Conservation (phyloP, 148 eudicot species). For the Silene latifolia region DNA sequence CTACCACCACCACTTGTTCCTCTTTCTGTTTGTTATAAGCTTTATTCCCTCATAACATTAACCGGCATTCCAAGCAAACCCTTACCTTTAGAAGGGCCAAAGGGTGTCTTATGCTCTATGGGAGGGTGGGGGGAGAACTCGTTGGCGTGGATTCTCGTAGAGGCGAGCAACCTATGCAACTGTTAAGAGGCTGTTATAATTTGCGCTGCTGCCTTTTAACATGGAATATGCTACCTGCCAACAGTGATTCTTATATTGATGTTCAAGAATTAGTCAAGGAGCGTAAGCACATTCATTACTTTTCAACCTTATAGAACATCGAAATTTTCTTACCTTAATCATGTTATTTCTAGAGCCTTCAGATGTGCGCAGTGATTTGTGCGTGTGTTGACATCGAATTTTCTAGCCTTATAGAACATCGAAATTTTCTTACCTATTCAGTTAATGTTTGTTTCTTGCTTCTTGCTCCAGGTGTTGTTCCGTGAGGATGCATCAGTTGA, state of each 20-base stretch:
- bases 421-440: neutral
- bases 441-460: neutral
- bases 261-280: too few species aligned
- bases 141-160: neutral
- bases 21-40: too few species aligned
- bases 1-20: too few species aligned
- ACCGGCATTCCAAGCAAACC: too few species aligned
- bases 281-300: too few species aligned
- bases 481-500: constrained; percentile 99
- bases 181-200: neutral
- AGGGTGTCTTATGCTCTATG: neutral
- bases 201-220: neutral
- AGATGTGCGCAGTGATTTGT: too few species aligned
- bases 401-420: too few species aligned
- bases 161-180: neutral
- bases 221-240: too few species aligned
- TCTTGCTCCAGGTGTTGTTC: constrained; percentile 62
- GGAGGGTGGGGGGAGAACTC: neutral
- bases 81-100: neutral
- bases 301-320: too few species aligned
- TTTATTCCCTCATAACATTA: too few species aligned
- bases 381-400: neutral
- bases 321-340: neutral
- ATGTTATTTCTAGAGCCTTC: neutral
- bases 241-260: neutral